These are phyloP conservation scores for Trypanosoma vivax DNA, from an alignment of 208 protist species.

Conservation along the genomic window DNA sequence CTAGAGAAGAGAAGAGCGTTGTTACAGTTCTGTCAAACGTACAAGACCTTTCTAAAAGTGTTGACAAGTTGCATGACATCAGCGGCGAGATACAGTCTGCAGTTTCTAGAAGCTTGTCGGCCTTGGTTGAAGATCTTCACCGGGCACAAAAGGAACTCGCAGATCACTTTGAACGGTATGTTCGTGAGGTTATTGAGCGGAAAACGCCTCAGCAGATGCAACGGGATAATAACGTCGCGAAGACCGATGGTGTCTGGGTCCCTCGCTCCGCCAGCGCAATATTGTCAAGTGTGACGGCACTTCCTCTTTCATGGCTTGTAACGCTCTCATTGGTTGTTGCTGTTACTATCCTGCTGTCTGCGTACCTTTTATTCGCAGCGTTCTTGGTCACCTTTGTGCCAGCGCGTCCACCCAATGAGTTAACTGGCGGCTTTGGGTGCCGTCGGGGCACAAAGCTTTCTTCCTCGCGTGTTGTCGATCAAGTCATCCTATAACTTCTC, in stretches of 20 bases:
- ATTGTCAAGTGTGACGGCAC: no score
- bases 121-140: slow-evolving; percentile 7
- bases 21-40: slow-evolving; percentile 8
- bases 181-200: background rate
- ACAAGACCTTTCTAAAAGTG: slow-evolving; percentile 2
- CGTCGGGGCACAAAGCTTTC: background rate
- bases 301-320: slow-evolving; percentile 49
- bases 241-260: no score
- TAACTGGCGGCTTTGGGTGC: background rate
- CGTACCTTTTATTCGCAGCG: slow-evolving; percentile 66
- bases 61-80: slow-evolving; percentile 4
- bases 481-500: slow-evolving; percentile 12
- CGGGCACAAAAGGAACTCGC: slow-evolving; percentile 6
- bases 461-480: slow-evolving; percentile 23
- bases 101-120: slow-evolving; percentile 1
- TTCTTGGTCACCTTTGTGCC: slow-evolving; percentile 76
- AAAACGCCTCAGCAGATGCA: background rate
- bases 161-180: slow-evolving; percentile 6
- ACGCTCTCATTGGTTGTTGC: slow-evolving; percentile 31
- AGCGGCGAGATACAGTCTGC: slow-evolving; percentile 7
- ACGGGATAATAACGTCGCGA: no score
- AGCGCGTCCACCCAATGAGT: slow-evolving; percentile 11
- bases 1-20: slow-evolving; percentile 2
- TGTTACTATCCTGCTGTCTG: slow-evolving; percentile 31
- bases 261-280: no score